Evolutionary conservation across 768 basidiomycete species (phyloP).

Genomic region (Suillus sp.): DNA sequence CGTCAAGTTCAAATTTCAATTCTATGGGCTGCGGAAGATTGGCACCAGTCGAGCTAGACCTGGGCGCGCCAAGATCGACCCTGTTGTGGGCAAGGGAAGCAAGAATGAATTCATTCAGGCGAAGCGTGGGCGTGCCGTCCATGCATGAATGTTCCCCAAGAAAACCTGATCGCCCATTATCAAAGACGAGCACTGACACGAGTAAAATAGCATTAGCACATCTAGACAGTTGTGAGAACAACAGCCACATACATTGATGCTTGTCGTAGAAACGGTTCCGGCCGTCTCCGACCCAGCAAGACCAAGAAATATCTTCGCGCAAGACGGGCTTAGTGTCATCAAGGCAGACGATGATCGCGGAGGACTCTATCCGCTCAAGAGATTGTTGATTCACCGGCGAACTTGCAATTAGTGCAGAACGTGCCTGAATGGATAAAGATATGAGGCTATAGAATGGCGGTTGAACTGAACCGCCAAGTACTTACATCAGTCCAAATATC

Average conservation of each 20-base stretch:
- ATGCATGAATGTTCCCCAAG: slow-evolving; percentile 84
- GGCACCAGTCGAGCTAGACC: slow-evolving; percentile 34
- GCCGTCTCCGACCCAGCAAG: slow-evolving; percentile 87
- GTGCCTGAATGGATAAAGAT: slow-evolving; percentile 40
- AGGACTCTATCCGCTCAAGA: slow-evolving; percentile 82
- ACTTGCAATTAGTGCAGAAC: slow-evolving; percentile 61
- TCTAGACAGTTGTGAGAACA: slow-evolving; percentile 9
- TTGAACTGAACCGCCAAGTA: slow-evolving; percentile 37
- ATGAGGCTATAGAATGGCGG: neutral
- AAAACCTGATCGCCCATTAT: slow-evolving; percentile 94
- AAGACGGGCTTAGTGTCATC: slow-evolving; percentile 84
- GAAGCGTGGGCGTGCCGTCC: slow-evolving; percentile 95
- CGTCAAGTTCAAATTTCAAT: slow-evolving; percentile 70
- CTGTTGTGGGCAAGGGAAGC: slow-evolving; percentile 73
- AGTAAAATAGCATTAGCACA: slow-evolving; percentile 2
- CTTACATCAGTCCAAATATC: slow-evolving; percentile 87
- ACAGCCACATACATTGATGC: slow-evolving; percentile 71
- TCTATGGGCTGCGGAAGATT: slow-evolving; percentile 63
- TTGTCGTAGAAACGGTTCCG: slow-evolving; percentile 96
- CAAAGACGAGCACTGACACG: slow-evolving; percentile 82
- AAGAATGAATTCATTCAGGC: slow-evolving; percentile 93
- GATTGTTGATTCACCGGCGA: slow-evolving; percentile 66
- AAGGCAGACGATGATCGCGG: slow-evolving; percentile 84
- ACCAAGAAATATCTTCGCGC: slow-evolving; percentile 80
- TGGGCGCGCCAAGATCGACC: slow-evolving; percentile 68